These are phyloP conservation scores for Apiospora saccharicola DNA, from an alignment of 2,329 filamentous ascomycete species.

Conservation along the genomic window DNA sequence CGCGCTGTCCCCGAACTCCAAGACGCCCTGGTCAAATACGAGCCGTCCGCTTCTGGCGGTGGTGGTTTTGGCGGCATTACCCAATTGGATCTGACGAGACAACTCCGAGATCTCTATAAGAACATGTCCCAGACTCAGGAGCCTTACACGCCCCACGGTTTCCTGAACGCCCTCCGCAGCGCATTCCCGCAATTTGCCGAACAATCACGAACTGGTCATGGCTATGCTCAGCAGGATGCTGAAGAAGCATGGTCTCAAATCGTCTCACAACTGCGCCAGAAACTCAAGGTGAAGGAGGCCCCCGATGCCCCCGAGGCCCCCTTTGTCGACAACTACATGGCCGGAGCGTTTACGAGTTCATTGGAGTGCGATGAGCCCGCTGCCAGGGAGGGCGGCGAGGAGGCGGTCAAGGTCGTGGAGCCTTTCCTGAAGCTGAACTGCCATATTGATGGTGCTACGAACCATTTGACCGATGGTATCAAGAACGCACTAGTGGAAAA, in stretches of 20 bases:
- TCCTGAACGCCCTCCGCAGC: conserved; percentile 79
- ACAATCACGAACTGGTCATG: conserved; percentile 79
- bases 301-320: conserved; percentile 62
- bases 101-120: conserved; percentile 84
- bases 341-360: conserved; percentile 78
- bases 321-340: conserved; percentile 91
- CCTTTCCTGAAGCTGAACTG: conserved; percentile 93
- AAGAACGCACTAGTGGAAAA: conserved; percentile 82
- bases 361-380: conserved; percentile 85
- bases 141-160: conserved; percentile 83
- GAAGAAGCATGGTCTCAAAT: conserved; percentile 99
- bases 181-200: conserved; percentile 94
- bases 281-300: conserved; percentile 70
- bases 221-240: conserved; percentile 97
- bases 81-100: conserved; percentile 75
- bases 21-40: conserved; percentile 72
- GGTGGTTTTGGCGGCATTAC: conserved; percentile 46
- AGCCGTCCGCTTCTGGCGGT: conserved; percentile 37
- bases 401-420: conserved; percentile 72
- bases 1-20: conserved; percentile 91
- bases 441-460: conserved; percentile 87
- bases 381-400: conserved; percentile 77
- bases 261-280: conserved; percentile 80
- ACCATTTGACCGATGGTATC: conserved; percentile 91
- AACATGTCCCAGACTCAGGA: conserved; percentile 90